Percentiles rank a stretch among this genome's conserved stretches.
These are phyloP conservation scores for Akanthomyces muscarius DNA, from an alignment of 2,329 filamentous ascomycete genomes.

Conservation along the genomic window DNA sequence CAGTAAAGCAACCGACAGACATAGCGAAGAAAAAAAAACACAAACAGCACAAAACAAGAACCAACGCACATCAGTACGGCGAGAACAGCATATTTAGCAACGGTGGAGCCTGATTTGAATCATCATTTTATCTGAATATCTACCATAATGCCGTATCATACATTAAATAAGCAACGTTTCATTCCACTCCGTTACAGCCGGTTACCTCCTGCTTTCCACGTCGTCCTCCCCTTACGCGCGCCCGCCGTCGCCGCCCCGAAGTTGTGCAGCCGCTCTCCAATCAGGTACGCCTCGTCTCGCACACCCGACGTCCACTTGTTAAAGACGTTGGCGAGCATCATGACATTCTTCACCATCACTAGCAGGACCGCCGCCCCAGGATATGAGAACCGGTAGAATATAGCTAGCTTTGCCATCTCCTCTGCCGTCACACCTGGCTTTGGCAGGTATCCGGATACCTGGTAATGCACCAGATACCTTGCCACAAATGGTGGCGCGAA, in stretches of 20 bases:
- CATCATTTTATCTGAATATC: not conserved
- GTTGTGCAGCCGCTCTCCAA: slow-evolving; percentile 92
- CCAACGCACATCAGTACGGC: too few relatives aligned
- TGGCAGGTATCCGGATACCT: slow-evolving; percentile 17
- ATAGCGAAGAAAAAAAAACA: too few relatives aligned
- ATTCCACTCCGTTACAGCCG: slow-evolving; percentile 24
- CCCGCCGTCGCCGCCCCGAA: slow-evolving; percentile 57
- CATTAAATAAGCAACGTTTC: slow-evolving; percentile 1
- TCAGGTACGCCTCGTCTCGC: slow-evolving; percentile 91
- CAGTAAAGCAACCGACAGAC: too few relatives aligned
- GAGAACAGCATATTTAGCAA: too few relatives aligned
- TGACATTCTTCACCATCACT: slow-evolving; percentile 37
- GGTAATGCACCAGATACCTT: slow-evolving; percentile 26
- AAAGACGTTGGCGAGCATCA: slow-evolving; percentile 58
- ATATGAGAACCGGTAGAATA: slow-evolving; percentile 61
- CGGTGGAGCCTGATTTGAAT: too few relatives aligned
- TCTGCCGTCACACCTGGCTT: slow-evolving; percentile 23
- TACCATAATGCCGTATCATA: not conserved
- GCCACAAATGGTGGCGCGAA: slow-evolving; percentile 60
- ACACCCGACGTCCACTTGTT: slow-evolving; percentile 76
- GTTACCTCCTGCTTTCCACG: slow-evolving; percentile 35
- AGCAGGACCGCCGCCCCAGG: slow-evolving; percentile 57
- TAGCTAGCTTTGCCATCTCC: slow-evolving; percentile 29
- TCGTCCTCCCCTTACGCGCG: slow-evolving; percentile 31
- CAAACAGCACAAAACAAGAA: too few relatives aligned